Base-by-base conservation (phyloP, 352 stramenopile species). In the Globisporangium canariense region DNA sequence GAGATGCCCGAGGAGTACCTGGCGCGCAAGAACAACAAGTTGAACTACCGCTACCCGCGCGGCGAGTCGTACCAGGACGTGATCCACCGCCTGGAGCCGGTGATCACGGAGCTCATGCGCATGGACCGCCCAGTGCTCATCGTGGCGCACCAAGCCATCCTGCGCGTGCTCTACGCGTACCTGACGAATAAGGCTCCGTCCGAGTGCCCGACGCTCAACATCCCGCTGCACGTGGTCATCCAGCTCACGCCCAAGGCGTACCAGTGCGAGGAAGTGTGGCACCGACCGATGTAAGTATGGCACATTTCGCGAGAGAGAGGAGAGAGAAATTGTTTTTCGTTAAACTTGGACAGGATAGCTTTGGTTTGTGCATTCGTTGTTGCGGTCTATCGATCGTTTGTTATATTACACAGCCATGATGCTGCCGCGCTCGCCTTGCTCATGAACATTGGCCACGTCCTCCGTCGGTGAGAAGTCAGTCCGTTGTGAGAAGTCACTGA, bases 11-110 rank as follows among this genome's bases (percentile, higher is more conserved):
- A 98, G 10, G 95, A 98, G 75, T 99, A 98, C 74, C 50, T 90
- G 50, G 81, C 90, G 20, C 83, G 95, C 58, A 97, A 98, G 74
- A 86, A 92, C 74, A 92, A 93, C 71, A 93, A 93, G 62, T 69
- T 93, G n/a, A 75, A 91, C 72, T 93, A 93, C 66, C 83, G 86
- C 18, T 94, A 93, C 66, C 86, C 86, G n/a, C 83, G 90, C 77
- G 95, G 96, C 60, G 97, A 99, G 83, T 98, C 89, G 43, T 99
- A 99, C 74, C 94, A 98, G 75, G 97, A 99, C 70, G 90, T 99
- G 60, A 98, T 98, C 59, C 89, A 99, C 65, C 88, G 97, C 38
- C 83, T 99, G 36, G 96, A 99, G 81, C 94, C 96, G 4, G 88
- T 99, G 43, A 97, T 98, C 69, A 97, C 97, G 57, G 97, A 99